These are phyloP conservation scores for Biancaea sappan DNA, from an alignment of 306 rosid species.

Conservation along the genomic window DNA sequence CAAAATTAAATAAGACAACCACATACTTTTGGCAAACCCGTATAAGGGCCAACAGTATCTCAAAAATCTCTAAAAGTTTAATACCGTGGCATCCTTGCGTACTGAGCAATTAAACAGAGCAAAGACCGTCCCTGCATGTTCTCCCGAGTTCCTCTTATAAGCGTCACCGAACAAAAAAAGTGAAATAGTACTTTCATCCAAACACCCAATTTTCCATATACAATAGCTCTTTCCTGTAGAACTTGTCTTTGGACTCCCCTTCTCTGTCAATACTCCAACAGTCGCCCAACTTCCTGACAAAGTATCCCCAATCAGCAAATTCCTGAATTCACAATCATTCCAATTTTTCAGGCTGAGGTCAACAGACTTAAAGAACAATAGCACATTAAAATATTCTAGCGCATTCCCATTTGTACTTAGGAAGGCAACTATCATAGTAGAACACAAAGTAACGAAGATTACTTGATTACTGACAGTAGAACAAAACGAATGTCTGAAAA, in stretches of 20 bases:
- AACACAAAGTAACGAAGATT: slow-evolving; percentile 32
- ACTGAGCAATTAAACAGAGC: slow-evolving; percentile 70
- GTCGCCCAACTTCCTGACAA: slow-evolving; percentile 87
- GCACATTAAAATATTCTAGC: background rate
- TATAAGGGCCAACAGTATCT: background rate
- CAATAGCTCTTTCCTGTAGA: slow-evolving; percentile 69
- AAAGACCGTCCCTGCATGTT: slow-evolving; percentile 64
- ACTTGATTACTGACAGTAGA: slow-evolving; percentile 76
- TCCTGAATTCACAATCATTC: slow-evolving; percentile 46
- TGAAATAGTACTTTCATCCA: slow-evolving; percentile 70
- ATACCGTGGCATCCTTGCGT: slow-evolving; percentile 82
- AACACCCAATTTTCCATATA: slow-evolving; percentile 76
- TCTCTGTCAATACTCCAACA: slow-evolving; percentile 83
- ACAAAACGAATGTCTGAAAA: slow-evolving; percentile 84
- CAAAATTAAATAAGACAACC: slow-evolving; percentile 25
- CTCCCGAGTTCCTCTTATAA: slow-evolving; percentile 61
- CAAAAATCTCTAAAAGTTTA: background rate
- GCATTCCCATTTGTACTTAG: background rate
- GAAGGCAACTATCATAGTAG: background rate
- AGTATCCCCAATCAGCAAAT: slow-evolving; percentile 70
- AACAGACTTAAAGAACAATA: background rate
- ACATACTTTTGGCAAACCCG: background rate
- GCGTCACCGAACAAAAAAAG: slow-evolving; percentile 94
- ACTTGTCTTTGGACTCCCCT: slow-evolving; percentile 66
- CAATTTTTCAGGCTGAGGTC: background rate